A percentile compares a stretch with the other conserved stretches of the same genome.
These are phyloP conservation scores for Penicillium sp. DNA, from an alignment of 2,329 filamentous ascomycete genomes.

Conservation along the genomic window DNA sequence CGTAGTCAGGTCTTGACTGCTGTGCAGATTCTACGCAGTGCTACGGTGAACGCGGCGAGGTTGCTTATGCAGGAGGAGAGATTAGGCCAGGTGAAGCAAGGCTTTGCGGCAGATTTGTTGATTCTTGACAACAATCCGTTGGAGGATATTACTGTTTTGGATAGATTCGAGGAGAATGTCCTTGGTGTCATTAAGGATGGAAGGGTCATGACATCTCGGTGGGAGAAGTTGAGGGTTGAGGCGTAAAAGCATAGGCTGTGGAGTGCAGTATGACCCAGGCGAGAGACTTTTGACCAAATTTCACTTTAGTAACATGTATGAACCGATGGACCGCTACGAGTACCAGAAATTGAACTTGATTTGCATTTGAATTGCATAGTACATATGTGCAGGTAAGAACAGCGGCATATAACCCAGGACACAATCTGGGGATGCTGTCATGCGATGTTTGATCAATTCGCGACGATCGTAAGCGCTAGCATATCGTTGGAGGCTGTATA, in stretches of 20 bases:
- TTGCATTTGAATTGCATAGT: not conserved
- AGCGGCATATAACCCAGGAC: not conserved
- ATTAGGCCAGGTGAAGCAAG: slow-evolving; percentile 52
- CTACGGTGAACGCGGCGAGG: slow-evolving; percentile 53
- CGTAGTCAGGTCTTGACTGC: slow-evolving; percentile 44
- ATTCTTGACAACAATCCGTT: slow-evolving; percentile 55
- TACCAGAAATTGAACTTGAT: not conserved
- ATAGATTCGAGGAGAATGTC: slow-evolving; percentile 47
- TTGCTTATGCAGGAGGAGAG: slow-evolving; percentile 48
- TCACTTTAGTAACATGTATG: no score
- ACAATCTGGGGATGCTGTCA: slow-evolving; percentile 2
- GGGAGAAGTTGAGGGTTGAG: not conserved
- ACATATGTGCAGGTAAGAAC: not conserved
- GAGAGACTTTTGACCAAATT: no score
- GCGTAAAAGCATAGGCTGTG: no score
- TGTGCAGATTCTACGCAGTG: slow-evolving; percentile 49
- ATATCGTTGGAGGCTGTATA: slow-evolving; percentile 2
- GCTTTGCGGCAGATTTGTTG: slow-evolving; percentile 54
- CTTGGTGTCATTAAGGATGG: slow-evolving; percentile 57
- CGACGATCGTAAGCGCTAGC: not conserved
- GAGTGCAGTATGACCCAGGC: no score
- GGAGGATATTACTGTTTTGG: slow-evolving; percentile 54
- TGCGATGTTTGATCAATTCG: not conserved
- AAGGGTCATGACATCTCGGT: slow-evolving; percentile 34
- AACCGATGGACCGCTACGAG: no score